Evolutionary conservation across 2,329 filamentous ascomycete species (phyloP), one percentile per base, ranked within the genome.

Genomic region (Blastomyces silverae): DNA sequence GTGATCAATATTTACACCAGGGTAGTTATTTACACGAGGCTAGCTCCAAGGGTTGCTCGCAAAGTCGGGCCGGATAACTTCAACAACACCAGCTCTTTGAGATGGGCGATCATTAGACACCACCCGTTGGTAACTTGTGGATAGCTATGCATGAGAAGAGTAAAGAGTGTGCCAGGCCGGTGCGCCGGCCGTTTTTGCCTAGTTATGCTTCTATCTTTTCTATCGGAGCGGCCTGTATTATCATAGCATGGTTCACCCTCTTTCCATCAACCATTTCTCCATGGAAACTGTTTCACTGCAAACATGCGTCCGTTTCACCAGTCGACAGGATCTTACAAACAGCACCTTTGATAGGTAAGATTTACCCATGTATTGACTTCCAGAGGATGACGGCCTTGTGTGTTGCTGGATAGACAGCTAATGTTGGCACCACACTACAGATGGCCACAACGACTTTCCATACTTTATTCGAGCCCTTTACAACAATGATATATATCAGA

Each of bases 401-500:
- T 25, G 1, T 44, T n/a, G 17, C n/a, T 22, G 28, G n/a, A 2
- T 13, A 44, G 37, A 13, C 7, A 34, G 8, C 37, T 59, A 59
- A 59, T 13, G 15, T 15, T 25, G 44, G 17, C 44, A 37, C 11
- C 7, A 13, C 3, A 39, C 10, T 13, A 50, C 68, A 92, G 92
- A 97, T 76, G 92, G 92, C 0, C 92, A 97, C 74, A 89, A 96
- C 77, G 93, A 97, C 74, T 82, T 97, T 60, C 84, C 93, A 28
- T 88, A 94, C 50, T 76, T 88, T 37, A 81, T 97, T 62, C 85
- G 91, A 48, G 77, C 70, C 6, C 50, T 78, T 3, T 93, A 87
- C 71, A 80, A 87, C 50, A 96, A 96, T 73, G 87, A 89, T 67
- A 92, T 97, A 70, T 89, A 96, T 73, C 79, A 82, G 67, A 77